phyloP scores from a whole-genome alignment of 352 stramenopile species.

The Pythium vanterpoolii region DNA sequence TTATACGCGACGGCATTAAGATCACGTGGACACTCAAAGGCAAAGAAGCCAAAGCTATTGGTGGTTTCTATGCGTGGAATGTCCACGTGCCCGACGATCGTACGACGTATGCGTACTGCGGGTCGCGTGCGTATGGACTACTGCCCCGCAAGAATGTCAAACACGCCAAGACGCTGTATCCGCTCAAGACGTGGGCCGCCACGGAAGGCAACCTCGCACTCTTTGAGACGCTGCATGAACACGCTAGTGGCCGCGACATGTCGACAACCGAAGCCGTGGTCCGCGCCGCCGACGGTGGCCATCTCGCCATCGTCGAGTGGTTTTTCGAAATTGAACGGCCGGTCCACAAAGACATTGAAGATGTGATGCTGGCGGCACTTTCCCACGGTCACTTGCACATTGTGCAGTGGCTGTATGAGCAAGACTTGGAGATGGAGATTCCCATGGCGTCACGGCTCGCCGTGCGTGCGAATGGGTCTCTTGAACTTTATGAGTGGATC shows the following conservation, averaged over 20 bases:
- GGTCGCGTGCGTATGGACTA: constrained; percentile 2
- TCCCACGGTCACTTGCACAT: constrained; percentile 13
- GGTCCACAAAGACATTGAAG: not conserved
- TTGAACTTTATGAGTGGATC: not conserved
- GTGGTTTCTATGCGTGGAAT: constrained; percentile 11
- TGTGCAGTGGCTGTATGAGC: constrained; percentile 9
- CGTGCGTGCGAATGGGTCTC: not conserved
- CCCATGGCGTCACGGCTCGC: not conserved
- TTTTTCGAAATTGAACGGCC: constrained; percentile 4
- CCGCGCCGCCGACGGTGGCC: constrained; percentile 12
- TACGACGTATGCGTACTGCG: constrained; percentile 5
- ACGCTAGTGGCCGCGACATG: not conserved
- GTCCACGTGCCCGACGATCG: not conserved
- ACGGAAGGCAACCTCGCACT: constrained; percentile 5
- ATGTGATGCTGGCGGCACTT: not conserved
- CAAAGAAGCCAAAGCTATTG: constrained; percentile 1
- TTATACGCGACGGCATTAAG: not conserved
- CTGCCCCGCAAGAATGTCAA: constrained; percentile 3
- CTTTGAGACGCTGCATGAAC: not conserved
- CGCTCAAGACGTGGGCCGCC: constrained; percentile 12
- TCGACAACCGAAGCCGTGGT: constrained; percentile 13
- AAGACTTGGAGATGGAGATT: constrained; percentile 2
- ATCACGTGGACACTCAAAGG: constrained; percentile 8
- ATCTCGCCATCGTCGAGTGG: constrained; percentile 17
- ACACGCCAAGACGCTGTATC: constrained; percentile 3